A percentile compares a stretch with the other conserved stretches of the same genome.
phyloP scores from a whole-genome alignment of 1,139 yeast genomes.

The Geotrichum candidum region DNA sequence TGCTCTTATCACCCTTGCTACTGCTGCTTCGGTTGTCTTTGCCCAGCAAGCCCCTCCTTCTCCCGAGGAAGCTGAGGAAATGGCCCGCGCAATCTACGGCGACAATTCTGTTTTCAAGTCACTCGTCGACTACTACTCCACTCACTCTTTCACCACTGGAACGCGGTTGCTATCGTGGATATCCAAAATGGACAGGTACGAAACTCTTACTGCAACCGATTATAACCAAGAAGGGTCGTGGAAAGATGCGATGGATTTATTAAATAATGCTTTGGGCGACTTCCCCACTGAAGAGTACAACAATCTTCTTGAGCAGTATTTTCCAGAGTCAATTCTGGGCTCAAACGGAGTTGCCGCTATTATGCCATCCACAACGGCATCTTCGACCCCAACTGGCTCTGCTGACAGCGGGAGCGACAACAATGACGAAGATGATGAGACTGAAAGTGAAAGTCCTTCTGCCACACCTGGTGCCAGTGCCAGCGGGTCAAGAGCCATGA shows the following conservation, averaged over 20 bases:
- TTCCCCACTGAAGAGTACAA: not conserved
- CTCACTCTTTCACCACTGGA: slow-evolving; percentile 1
- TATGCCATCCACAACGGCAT: not conserved
- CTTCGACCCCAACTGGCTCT: not conserved
- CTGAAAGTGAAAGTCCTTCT: not conserved
- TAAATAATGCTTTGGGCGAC: not conserved
- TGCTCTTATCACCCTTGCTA: not conserved
- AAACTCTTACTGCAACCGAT: too few relatives aligned
- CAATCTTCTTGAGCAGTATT: not conserved
- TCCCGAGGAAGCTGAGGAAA: not conserved
- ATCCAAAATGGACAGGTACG: not conserved
- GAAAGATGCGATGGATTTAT: not conserved
- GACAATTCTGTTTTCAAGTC: not conserved
- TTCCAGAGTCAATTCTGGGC: not conserved
- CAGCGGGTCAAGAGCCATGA: not conserved
- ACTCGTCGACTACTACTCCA: not conserved
- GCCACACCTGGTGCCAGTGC: not conserved
- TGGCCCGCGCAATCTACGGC: not conserved
- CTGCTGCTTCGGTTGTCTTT: not conserved
- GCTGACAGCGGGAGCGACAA: not conserved
- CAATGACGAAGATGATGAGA: not conserved
- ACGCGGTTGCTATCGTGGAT: not conserved
- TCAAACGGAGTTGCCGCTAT: not conserved
- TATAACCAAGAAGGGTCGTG: too few relatives aligned
- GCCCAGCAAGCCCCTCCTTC: not conserved